Percentiles rank a stretch among this genome's conserved stretches.
phyloP scores from a whole-genome alignment of 1,139 yeast species.

The Torulaspora pretoriensis region DNA sequence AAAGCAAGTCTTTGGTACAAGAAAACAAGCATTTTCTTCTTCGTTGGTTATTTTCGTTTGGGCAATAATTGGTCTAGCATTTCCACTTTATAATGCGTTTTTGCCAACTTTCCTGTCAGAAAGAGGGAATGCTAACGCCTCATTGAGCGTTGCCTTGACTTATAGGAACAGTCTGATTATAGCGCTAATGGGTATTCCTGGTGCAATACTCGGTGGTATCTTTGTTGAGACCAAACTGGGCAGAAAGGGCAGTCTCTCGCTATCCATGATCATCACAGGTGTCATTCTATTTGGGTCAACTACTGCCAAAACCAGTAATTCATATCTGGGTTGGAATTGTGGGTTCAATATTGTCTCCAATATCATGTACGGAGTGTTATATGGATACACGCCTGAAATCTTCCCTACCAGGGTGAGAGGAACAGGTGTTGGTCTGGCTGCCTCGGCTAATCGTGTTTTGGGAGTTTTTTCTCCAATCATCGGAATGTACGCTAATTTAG shows the following conservation, averaged over 20 bases:
- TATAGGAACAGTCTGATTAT: background rate
- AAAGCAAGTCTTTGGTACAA: background rate
- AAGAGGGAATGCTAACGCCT: background rate
- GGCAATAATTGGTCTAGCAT: background rate
- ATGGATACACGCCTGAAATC: background rate
- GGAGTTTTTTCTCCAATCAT: background rate
- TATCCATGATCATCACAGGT: background rate
- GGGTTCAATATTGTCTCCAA: background rate
- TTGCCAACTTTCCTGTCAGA: background rate
- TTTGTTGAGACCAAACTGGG: background rate
- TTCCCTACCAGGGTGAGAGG: conserved; percentile 1
- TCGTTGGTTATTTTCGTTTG: background rate
- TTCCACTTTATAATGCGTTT: background rate
- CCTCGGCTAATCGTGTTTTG: background rate
- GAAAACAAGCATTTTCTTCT: background rate
- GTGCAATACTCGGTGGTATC: background rate
- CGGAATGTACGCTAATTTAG: background rate
- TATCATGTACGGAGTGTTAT: background rate
- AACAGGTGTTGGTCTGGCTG: background rate
- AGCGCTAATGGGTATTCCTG: background rate
- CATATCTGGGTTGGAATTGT: background rate
- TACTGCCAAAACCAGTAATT: background rate
- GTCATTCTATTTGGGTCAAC: background rate
- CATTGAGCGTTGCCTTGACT: background rate
- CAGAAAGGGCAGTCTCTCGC: background rate